Evolutionary conservation across 352 stramenopile species (phyloP), one percentile per base, ranked within the genome.

Genomic region (Phytophthora litchii): DNA sequence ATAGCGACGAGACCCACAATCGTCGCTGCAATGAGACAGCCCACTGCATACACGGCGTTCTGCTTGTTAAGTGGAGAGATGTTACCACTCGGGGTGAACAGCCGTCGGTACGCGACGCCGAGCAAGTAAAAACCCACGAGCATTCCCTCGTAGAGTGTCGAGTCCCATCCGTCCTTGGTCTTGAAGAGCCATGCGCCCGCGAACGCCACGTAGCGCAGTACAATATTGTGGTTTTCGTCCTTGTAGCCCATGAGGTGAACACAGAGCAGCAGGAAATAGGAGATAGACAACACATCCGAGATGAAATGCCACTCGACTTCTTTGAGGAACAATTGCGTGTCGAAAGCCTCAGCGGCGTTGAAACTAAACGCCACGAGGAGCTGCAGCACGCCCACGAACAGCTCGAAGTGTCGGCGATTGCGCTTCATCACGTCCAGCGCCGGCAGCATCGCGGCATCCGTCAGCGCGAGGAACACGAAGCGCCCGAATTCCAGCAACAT

Each of bases 391-490:
- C 88, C 88, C n/a, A 96, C 67, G 53, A 95, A 96, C 55, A 96
- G 72, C 80, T 96, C 88, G 56, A 96, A 96, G 68, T 96, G 88
- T 9, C 86, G 84, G 38, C 86, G 78, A 58, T 94, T 94, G 42
- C 67, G 62, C 67, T 82, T 80, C 85, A 94, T 92, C 35, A 94
- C 77, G 42, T 72, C 55, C 44, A 94, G 76, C 57, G 85, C 82
- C 42, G 85, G 85, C 42, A 92, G 54, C 74, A 94, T 91, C 23
- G 80, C 79, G 9, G 70, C 70, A 54, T 94, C 80, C 37, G 82
- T 91, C 27, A 94, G 70, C 59, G 76, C 80, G 47, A 91, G 57
- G 67, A 89, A 86, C 54, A 68, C 74, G 66, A 91, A 91, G 56
- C 81, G 82, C 10, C 64, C 69, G 12, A 91, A 36, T 35, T 74